These are phyloP conservation scores for Komagataella populi DNA, from an alignment of 805 yeast genomes.

Conservation along the genomic window DNA sequence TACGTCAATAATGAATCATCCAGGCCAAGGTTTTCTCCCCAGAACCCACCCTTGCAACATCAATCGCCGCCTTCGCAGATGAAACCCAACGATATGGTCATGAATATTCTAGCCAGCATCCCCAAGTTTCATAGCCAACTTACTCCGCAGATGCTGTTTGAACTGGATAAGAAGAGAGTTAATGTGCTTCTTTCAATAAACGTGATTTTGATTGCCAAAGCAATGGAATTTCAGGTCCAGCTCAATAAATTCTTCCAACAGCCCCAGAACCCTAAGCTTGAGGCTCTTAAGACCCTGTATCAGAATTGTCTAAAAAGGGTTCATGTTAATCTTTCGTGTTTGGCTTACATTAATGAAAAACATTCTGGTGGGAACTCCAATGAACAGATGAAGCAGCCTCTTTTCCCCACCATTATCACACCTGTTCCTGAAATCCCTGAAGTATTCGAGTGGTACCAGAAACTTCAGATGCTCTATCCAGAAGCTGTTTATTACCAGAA, in stretches of 20 bases:
- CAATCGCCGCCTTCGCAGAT: not conserved
- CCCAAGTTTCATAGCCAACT: not conserved
- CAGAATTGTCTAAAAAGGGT: constrained; percentile 21
- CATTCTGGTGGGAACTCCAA: constrained; percentile 13
- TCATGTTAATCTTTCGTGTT: constrained; percentile 20
- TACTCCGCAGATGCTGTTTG: constrained; percentile 4
- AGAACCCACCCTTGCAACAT: not conserved
- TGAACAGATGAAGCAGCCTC: constrained; percentile 13
- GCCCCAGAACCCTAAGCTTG: constrained; percentile 6
- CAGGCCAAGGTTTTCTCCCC: not conserved
- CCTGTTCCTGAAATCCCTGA: constrained; percentile 47
- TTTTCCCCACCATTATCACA: constrained; percentile 34
- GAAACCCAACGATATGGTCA: not conserved
- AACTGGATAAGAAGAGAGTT: constrained; percentile 19
- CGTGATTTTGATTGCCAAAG: constrained; percentile 17
- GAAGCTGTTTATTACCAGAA: constrained; percentile 32
- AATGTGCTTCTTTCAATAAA: constrained; percentile 21
- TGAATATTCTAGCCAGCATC: not conserved
- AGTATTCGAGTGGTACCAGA: constrained; percentile 30
- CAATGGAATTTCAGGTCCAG: constrained; percentile 14
- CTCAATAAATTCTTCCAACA: constrained; percentile 8
- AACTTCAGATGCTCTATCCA: constrained; percentile 35
- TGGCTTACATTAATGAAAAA: constrained; percentile 22
- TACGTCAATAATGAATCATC: not conserved
- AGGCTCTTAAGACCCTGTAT: constrained; percentile 11